Evolutionary conservation across 1,284 basidiomycete genomes (phyloP).

Genomic region (Microbotryomycetes sp.): DNA sequence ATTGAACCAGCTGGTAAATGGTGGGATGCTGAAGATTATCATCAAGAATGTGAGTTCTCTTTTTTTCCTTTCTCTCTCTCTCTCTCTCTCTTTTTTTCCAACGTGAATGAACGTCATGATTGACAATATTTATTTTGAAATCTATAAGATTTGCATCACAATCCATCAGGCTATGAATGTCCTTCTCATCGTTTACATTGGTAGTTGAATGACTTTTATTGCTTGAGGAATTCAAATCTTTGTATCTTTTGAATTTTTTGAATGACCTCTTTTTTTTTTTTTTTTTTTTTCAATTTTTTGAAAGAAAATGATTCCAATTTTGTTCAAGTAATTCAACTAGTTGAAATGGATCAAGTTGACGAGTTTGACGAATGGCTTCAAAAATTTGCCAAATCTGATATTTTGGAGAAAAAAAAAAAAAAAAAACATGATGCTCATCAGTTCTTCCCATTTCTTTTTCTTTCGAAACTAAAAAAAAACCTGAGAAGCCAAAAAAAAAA

Average conservation of each 20-base stretch:
- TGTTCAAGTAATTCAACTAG: slow-evolving; percentile 39
- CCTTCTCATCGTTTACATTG: slow-evolving; percentile 53
- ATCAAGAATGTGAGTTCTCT: slow-evolving; percentile 57
- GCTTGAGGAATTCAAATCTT: background rate
- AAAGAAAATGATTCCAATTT: slow-evolving; percentile 45
- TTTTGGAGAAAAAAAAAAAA: too few relatives aligned
- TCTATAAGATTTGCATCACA: slow-evolving; percentile 62
- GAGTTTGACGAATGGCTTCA: slow-evolving; percentile 28
- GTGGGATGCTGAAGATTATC: slow-evolving; percentile 78
- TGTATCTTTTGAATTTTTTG: background rate
- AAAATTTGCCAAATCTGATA: slow-evolving; percentile 36
- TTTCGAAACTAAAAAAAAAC: too few relatives aligned
- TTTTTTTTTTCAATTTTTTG: slow-evolving; percentile 21
- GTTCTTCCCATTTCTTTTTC: too few relatives aligned
- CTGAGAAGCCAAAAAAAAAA: background rate
- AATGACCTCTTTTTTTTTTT: background rate
- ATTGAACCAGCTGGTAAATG: slow-evolving; percentile 61
- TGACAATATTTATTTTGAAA: too few relatives aligned
- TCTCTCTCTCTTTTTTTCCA: background rate
- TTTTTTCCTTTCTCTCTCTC: background rate
- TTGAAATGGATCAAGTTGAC: slow-evolving; percentile 21
- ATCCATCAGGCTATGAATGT: slow-evolving; percentile 56
- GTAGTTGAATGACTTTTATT: slow-evolving; percentile 38
- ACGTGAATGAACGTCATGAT: too few relatives aligned
- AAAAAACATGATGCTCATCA: too few relatives aligned